Evolutionary conservation across 2,329 filamentous ascomycete species (phyloP).

Genomic region (Chrysoporthe deuterocubensis): DNA sequence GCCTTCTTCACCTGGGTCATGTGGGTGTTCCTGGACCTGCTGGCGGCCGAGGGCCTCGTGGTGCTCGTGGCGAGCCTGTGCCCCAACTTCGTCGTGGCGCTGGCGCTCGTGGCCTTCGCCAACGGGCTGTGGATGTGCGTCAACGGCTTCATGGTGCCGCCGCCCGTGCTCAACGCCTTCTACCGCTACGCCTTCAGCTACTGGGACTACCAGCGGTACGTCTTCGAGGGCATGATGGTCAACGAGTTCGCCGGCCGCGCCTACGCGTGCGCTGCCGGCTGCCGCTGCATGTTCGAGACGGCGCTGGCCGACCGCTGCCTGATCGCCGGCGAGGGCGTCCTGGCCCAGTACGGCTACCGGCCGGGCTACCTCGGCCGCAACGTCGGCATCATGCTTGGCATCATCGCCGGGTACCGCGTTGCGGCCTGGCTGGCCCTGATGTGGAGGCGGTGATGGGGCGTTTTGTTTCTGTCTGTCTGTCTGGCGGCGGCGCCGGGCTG

Average conservation of each 20-base stretch:
- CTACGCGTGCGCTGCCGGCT: constrained; percentile 62
- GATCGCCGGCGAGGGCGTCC: constrained; percentile 72
- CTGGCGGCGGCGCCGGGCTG: no score
- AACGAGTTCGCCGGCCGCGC: constrained; percentile 75
- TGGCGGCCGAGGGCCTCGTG: constrained; percentile 82
- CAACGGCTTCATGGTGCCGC: constrained; percentile 78
- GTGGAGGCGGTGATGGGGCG: constrained; percentile 35
- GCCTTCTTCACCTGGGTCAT: constrained; percentile 80
- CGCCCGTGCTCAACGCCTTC: constrained; percentile 75
- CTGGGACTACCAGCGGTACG: constrained; percentile 85
- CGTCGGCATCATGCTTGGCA: constrained; percentile 77
- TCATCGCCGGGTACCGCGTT: constrained; percentile 73
- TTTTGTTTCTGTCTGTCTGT: no score
- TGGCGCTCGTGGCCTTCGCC: constrained; percentile 81
- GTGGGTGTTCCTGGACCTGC: constrained; percentile 83
- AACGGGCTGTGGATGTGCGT: constrained; percentile 92
- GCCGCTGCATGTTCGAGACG: constrained; percentile 73
- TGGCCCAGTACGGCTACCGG: constrained; percentile 71
- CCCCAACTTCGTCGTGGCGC: constrained; percentile 78
- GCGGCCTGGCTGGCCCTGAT: constrained; percentile 67
- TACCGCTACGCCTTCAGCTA: constrained; percentile 89
- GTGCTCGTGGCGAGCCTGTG: constrained; percentile 75
- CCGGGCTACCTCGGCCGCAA: constrained; percentile 67
- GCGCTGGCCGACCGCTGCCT: constrained; percentile 65
- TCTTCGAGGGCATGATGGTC: constrained; percentile 92